Base-by-base conservation (phyloP, 345 rosid species). In the Acer negundo region DNA sequence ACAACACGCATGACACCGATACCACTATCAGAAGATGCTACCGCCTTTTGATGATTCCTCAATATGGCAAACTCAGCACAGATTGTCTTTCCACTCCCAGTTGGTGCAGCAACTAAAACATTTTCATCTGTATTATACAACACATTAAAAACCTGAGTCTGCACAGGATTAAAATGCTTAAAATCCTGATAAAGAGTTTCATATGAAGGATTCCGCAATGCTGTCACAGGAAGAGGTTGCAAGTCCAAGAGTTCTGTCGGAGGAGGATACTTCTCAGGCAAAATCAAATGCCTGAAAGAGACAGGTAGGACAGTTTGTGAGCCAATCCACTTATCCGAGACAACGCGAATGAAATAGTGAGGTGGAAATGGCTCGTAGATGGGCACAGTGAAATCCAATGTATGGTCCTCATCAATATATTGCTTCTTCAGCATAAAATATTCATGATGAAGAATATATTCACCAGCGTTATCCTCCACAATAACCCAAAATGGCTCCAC, bases 401-500 rank as follows among this genome's bases (percentile, higher is more conserved):
- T 89, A 87, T 94, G 98, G 74, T 92, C 97, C 83, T 94, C 98
- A 56, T 85, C 89, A 74, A 89, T 83, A 68, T 88, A 92, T 87
- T 92, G 98, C 85, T 90, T 96, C 88, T 96, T 96, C 87, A 96
- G 85, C 83, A 92, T 73, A 79, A 96, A 94, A 78, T 92, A 94
- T 86, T 94, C 98, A 17, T 96, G 98, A 82, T 96, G 97, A 78
- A 96, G 97, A 75, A 96, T 86, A 77, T 85, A 85, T 78, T 96
- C 98, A 17, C 97, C 94, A 80, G 91, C 94, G 67, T 92, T 96
- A 82, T 96, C 99, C 87, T 94, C 97, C 85, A 94, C 95, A 62
- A 91, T 87, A 23, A 96, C 89, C 99, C 98, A 96, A 86, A 96
- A 94, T 53, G 97, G 97, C 86, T 96, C 98, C 83, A 94, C 97